Evolutionary conservation across 1,284 basidiomycete genomes (phyloP), one percentile per base, ranked within the genome.

Genomic region (Anthracocystis walkeri): DNA sequence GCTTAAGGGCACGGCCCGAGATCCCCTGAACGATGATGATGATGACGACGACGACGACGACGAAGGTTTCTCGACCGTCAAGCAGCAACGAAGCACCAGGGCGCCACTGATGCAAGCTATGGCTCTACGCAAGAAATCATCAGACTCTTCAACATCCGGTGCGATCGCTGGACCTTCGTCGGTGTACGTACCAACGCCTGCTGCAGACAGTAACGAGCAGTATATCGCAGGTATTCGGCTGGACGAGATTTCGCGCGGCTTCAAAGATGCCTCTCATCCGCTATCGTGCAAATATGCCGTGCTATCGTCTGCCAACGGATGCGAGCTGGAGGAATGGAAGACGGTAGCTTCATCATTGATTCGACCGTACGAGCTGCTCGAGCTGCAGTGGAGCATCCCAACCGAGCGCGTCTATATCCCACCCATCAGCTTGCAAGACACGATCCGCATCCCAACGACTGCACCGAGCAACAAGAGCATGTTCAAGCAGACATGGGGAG

Each of bases 311-410:
- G 62, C 78, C 12, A 80, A 73, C 48, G 80, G 80, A 7, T 64
- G 62, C 35, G 57, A 77, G 35, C 27, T 82, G 52, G 74, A 82
- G 29, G 78, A 80, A 31, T 80, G 76, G 74, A 66, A 71, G 49
- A 80, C 80, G 35, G 65, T 74, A 1, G 70, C 74, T 3, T 59
- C 73, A 14, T 80, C 55, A 40, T 44, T 51, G 21, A 20, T 82
- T 3, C 51, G 80, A 12, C 75, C 80, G 4, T 82, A 67, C 52
- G 80, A 82, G 38, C 57, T 82, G 46, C 49, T 82, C 27, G 74
- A 80, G 50, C 4, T 82, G 58, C 80, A 82, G 48, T 77, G 68
- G 63, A 35, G 46, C 12, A 70, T 63, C 16, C 70, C 76, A 0
- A 65, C 68, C 23, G 77, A 82, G 11, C 65, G 75, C 14, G 65